phyloP scores from a whole-genome alignment of 176 grass and related monocot genomes.

The Carex littledalei region DNA sequence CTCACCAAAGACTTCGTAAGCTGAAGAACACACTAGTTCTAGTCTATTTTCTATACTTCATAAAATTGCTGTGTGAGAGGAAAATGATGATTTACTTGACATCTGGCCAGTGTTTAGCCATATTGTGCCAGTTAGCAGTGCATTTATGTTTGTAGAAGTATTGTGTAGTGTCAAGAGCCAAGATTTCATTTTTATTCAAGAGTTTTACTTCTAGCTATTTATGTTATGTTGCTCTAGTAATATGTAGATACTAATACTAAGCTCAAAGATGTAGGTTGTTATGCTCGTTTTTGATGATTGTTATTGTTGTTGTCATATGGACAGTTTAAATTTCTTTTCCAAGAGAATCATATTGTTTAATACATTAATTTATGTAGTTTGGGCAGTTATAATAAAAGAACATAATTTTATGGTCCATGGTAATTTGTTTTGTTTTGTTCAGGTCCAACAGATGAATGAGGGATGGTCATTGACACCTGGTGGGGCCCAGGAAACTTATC shows the following conservation, averaged over 20 bases:
- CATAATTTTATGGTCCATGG: no score
- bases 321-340: not conserved
- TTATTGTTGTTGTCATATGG: not conserved
- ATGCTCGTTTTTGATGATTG: not conserved
- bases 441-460: conserved; percentile 54
- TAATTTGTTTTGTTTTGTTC: conserved; percentile 7
- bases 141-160: not conserved
- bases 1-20: no score
- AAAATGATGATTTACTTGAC: not conserved
- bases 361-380: not conserved
- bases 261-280: not conserved
- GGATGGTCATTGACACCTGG: conserved; percentile 56
- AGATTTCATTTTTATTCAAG: not conserved
- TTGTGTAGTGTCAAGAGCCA: not conserved
- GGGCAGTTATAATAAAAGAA: not conserved
- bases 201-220: not conserved
- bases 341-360: not conserved
- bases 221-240: not conserved
- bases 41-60: not conserved
- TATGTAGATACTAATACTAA: not conserved
- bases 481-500: conserved; percentile 45
- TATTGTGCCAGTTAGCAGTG: not conserved
- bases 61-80: not conserved
- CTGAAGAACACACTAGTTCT: no score
- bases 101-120: not conserved